Percentiles rank a stretch among this genome's conserved stretches.
These are phyloP conservation scores for Ambrosia artemisiifolia DNA, from an alignment of 129 eudicot genomes.

Conservation along the genomic window DNA sequence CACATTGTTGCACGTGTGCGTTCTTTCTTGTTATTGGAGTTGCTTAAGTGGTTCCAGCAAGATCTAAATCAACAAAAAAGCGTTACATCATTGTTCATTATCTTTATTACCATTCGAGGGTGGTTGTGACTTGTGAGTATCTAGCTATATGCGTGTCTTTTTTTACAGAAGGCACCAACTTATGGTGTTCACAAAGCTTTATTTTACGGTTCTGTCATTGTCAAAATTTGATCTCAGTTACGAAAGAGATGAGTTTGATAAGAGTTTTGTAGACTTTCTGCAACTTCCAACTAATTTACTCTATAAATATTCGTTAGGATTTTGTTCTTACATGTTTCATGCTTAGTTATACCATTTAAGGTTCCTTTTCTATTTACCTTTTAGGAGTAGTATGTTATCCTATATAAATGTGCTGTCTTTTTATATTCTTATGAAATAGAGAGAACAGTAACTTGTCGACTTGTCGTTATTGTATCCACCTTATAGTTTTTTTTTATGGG, in stretches of 20 bases:
- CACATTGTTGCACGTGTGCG: neutral
- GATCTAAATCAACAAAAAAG: neutral
- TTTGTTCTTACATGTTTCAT: neutral
- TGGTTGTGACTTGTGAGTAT: neutral
- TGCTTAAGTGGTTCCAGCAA: neutral
- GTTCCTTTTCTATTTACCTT: neutral
- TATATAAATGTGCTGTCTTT: neutral
- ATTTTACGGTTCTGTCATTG: neutral
- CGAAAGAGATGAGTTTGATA: neutral
- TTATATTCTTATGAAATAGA: neutral
- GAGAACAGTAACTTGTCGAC: neutral
- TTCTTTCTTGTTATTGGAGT: neutral
- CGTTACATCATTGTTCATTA: neutral
- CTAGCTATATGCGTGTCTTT: neutral
- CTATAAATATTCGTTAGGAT: neutral
- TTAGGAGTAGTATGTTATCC: neutral
- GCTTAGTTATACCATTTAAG: neutral
- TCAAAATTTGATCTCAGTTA: neutral
- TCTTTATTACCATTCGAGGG: conserved; percentile 6
- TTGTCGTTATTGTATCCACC: neutral
- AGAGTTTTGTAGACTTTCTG: conserved; percentile 1
- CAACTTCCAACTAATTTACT: neutral
- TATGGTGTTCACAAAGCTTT: neutral
- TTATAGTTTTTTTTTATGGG: neutral
- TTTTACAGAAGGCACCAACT: neutral